Conservation (phyloP, 352 stramenopile species). For the Phytophthora capsici region DNA sequence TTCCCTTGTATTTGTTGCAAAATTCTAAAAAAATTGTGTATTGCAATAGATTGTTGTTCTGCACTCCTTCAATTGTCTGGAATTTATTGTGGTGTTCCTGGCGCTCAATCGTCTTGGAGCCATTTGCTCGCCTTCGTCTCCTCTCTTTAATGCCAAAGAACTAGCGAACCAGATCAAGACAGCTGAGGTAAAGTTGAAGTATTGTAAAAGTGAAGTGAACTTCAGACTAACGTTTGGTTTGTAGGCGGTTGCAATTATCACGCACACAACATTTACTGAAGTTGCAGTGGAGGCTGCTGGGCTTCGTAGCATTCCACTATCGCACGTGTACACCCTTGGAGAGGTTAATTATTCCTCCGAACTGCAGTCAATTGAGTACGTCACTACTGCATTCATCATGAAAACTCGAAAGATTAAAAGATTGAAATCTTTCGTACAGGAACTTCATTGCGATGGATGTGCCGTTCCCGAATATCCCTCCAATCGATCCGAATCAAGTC, state of each 20-base stretch:
- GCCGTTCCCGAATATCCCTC: constrained; percentile 20
- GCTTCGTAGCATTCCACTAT: background rate
- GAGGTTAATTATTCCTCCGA: background rate
- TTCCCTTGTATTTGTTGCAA: no score
- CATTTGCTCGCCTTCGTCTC: constrained; percentile 48
- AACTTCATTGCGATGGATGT: constrained; percentile 21
- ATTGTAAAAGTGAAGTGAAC: background rate
- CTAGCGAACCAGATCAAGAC: constrained; percentile 40
- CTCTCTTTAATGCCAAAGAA: constrained; percentile 43
- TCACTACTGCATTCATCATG: background rate
- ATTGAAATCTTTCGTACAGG: constrained; percentile 53
- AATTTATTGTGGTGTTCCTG: constrained; percentile 54
- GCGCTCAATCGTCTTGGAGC: constrained; percentile 49
- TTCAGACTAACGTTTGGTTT: background rate
- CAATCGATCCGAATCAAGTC: constrained; percentile 25
- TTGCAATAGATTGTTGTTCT: constrained; percentile 51
- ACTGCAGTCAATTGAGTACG: constrained; percentile 38
- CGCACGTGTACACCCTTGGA: constrained; percentile 33
- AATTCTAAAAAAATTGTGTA: background rate
- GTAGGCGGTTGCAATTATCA: constrained; percentile 31
- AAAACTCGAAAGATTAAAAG: background rate
- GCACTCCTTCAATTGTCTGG: constrained; percentile 62
- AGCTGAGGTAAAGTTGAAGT: constrained; percentile 2
- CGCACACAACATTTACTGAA: constrained; percentile 32
- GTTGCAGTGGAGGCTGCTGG: constrained; percentile 27